Conservation (phyloP, 345 rosid genomes). For the Salix koriyanagi region DNA sequence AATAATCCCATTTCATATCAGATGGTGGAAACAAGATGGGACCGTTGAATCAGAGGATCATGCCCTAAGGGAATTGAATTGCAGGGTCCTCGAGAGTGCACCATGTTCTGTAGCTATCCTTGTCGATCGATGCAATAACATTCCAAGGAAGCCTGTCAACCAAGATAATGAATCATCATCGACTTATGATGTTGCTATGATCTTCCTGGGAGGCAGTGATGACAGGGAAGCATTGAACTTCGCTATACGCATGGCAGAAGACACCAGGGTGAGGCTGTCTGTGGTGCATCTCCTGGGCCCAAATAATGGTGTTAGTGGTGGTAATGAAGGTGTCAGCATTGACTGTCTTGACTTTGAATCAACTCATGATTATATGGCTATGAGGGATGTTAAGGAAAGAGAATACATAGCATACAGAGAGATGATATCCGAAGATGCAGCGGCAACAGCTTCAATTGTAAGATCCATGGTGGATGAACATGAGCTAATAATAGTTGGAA, state of each 20-base stretch:
- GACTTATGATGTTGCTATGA: conserved; percentile 13
- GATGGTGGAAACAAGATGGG: conserved; percentile 25
- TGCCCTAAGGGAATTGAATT: conserved; percentile 21
- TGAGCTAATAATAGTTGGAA: conserved; percentile 9
- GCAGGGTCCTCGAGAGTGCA: conserved; percentile 29
- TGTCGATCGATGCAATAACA: background rate
- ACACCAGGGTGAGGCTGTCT: conserved; percentile 10
- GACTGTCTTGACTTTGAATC: background rate
- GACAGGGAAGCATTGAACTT: conserved; percentile 38
- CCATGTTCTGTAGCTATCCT: conserved; percentile 31
- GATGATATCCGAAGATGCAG: background rate
- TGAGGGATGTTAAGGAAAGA: background rate
- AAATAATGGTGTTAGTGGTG: background rate
- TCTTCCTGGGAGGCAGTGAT: conserved; percentile 36
- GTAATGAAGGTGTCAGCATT: background rate
- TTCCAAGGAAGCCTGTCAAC: background rate
- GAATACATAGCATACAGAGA: background rate
- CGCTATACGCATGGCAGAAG: conserved; percentile 21
- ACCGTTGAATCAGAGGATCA: conserved; percentile 16
- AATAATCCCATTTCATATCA: conserved; percentile 42
- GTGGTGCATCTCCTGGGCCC: conserved; percentile 11
- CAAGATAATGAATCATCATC: conserved; percentile 11
- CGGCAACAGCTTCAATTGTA: background rate
- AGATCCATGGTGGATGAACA: background rate
- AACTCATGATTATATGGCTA: background rate